These are phyloP conservation scores for Colletotrichum gigasporum DNA, from an alignment of 2,329 filamentous ascomycete genomes.

Conservation along the genomic window DNA sequence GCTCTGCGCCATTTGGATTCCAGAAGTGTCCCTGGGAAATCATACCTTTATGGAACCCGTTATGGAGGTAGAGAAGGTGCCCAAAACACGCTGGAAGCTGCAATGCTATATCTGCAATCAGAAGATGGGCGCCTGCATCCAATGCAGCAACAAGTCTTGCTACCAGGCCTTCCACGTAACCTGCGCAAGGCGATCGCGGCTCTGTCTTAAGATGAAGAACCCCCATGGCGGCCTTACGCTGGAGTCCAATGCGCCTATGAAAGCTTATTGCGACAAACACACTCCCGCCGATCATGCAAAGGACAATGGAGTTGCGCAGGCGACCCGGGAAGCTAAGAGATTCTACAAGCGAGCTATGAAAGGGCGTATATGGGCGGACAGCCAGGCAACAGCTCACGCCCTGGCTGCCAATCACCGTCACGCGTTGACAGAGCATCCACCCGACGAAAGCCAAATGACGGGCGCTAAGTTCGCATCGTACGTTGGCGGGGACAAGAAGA, in stretches of 20 bases:
- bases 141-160: conserved; percentile 97
- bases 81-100: conserved; percentile 91
- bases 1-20: conserved; percentile 98
- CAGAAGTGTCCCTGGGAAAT: conserved; percentile 94
- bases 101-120: conserved; percentile 97
- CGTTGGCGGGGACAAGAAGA: conserved; percentile 76
- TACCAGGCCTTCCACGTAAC: conserved; percentile 98
- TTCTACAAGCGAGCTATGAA: conserved; percentile 93
- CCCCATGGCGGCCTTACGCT: conserved; percentile 81
- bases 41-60: conserved; percentile 98
- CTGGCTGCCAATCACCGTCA: conserved; percentile 78
- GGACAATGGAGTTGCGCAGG: conserved; percentile 83
- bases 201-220: conserved; percentile 97
- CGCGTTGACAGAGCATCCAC: conserved; percentile 72
- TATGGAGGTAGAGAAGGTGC: conserved; percentile 97
- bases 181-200: conserved; percentile 85
- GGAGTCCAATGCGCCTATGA: conserved; percentile 82
- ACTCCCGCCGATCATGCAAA: conserved; percentile 88
- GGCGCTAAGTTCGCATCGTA: conserved; percentile 83
- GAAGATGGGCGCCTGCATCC: conserved; percentile 97
- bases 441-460: conserved; percentile 84
- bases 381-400: conserved; percentile 82
- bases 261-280: conserved; percentile 96
- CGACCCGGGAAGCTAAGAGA: conserved; percentile 83
- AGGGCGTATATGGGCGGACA: conserved; percentile 91